These are phyloP conservation scores for Syncephalastrum racemosum DNA, from an alignment of 371 early-diverging fungal genomes.

Conservation along the genomic window DNA sequence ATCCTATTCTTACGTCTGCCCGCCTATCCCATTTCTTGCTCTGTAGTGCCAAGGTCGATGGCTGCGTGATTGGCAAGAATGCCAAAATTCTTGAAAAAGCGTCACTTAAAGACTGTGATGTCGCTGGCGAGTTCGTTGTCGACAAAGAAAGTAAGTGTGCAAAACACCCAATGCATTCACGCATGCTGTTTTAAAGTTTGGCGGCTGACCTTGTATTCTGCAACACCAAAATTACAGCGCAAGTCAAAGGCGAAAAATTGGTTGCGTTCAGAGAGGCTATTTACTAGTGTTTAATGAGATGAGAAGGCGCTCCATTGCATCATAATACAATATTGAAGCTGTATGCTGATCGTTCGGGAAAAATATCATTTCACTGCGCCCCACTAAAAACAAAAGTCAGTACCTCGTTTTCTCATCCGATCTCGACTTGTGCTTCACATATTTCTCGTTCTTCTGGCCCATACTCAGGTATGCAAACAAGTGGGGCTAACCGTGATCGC, in stretches of 20 bases:
- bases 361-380: too few species aligned
- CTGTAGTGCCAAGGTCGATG: constrained; percentile 85
- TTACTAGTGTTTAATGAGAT: constrained; percentile 10
- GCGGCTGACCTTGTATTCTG: background rate
- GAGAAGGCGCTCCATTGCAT: too few species aligned
- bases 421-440: too few species aligned
- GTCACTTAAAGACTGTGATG: constrained; percentile 87
- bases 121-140: constrained; percentile 75
- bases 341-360: too few species aligned
- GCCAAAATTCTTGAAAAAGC: constrained; percentile 78
- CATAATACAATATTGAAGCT: too few species aligned
- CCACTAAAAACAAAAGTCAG: too few species aligned
- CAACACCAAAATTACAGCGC: constrained; percentile 21
- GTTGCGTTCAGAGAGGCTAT: constrained; percentile 50
- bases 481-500: too few species aligned
- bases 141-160: constrained; percentile 64
- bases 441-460: too few species aligned
- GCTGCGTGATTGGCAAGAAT: constrained; percentile 82
- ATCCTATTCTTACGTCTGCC: constrained; percentile 4
- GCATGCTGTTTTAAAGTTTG: background rate
- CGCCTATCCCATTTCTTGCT: constrained; percentile 8
- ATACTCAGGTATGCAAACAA: too few species aligned
- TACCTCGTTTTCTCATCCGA: too few species aligned
- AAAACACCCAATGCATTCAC: constrained; percentile 7
- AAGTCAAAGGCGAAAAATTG: constrained; percentile 50